Base-by-base conservation (phyloP, 176 grass and related monocot genomes). In the Zoysia pacifica region DNA sequence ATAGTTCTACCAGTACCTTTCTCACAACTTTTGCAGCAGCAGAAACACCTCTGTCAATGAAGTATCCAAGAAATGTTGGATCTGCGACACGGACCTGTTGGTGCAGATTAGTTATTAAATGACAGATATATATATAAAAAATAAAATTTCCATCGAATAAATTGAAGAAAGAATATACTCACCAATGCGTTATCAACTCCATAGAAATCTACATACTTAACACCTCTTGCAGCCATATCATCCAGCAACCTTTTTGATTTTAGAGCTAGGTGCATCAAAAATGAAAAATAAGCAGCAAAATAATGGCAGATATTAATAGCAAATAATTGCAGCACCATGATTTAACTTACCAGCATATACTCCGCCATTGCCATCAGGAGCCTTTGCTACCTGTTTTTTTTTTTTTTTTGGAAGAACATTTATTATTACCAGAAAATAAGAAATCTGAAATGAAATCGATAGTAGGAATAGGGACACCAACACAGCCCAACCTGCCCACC, bases 181-280 rank as follows among this genome's bases (percentile, higher is more conserved):
- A 91, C 90, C 85, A 97, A 73, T 69, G 77, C 86, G 82, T 97
- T 97, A 77, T 97, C 93, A 90, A 97, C 93, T 67, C 90, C 93
- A 69, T 97, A 97, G 70, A 83, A 93, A 80, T 97, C 93, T 73
- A 93, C 78, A 82, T 81, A 97, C 72, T 89, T 97, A 4, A 93
- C 90, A 49, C 93, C 93, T 82, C 83, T 93, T 74, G 56, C 73
- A 68, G 90, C 77, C 93, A 97, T 97, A 79, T 97, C 90, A 83
- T 97, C 90, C 46, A 97, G 69, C 52, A 97, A 80, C 60, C 78
- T 89, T 79, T 84, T 73, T 48, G 83, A 93, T 89, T 84, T 97
- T 73, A 93, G 81, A 77, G 93, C 90, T 93, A 70, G 54, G 59
- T 16, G 49, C 48, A 39, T 15, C 41, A 71, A 55, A 78, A 70